These are phyloP conservation scores for Diphasiastrum complanatum DNA, from an alignment of 83 land plant genomes.

Conservation along the genomic window DNA sequence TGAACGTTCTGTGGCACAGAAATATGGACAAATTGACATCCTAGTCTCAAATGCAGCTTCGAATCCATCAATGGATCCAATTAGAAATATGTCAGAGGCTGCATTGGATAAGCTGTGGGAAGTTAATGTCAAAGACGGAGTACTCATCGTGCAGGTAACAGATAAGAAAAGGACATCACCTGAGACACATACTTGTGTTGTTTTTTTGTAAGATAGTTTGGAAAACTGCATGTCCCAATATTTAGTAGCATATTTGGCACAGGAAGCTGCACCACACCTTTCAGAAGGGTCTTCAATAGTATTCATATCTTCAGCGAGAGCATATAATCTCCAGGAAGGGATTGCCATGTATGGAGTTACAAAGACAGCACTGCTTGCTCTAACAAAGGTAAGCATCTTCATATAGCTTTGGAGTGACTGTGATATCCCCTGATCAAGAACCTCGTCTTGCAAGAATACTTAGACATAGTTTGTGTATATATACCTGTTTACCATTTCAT, in stretches of 20 bases:
- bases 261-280: not conserved
- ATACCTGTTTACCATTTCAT: no score
- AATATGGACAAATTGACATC: no score
- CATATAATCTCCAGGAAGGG: not conserved
- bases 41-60: no score
- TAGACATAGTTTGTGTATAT: no score
- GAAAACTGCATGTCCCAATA: no score
- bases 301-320: not conserved
- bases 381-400: constrained; percentile 3
- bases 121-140: not conserved
- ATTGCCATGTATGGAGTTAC: not conserved
- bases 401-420: no score
- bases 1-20: no score
- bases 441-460: no score
- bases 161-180: not conserved
- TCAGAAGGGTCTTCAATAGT: not conserved
- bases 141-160: not conserved
- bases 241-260: not conserved
- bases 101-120: no score
- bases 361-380: not conserved
- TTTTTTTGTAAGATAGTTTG: not conserved
- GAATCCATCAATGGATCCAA: not conserved
- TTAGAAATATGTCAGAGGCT: not conserved
- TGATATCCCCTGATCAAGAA: no score
- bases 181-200: not conserved